Base-by-base conservation (phyloP, 768 basidiomycete genomes). In the Tylopilus rubrobrunneus region DNA sequence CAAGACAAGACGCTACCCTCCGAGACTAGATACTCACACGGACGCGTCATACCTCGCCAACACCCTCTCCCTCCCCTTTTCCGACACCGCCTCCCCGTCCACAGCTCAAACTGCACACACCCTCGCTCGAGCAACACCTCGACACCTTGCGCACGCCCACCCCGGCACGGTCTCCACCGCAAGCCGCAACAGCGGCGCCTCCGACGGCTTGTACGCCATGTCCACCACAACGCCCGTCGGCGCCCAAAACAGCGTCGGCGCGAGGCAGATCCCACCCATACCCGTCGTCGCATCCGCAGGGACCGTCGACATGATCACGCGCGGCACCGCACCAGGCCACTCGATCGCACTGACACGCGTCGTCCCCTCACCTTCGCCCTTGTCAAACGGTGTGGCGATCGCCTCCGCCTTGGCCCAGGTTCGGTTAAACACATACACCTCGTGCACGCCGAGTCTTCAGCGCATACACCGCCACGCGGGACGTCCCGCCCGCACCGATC, bases 401-500 rank as follows among this genome's bases (percentile, higher is more conserved):
- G 78, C 79, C 60, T 84, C 74, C 1, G 93, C 96, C 62, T 89
- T 90, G 52, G 67, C 73, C 17, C 64, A 67, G 0, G 96, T 98
- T 43, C 97, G 82, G 72, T 98, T 99, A 76, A 78, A 93, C 21
- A 99, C 67, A 69, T 92, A 94, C 60, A 98, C 87, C 5, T 73
- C 77, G 47, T 77, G 71, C 36, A 86, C 79, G 7, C 85, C 84
- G 2, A 95, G 73, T 73, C 58, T 87, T 80, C 44, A 98, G 72
- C 3, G 96, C 93, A 65, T 93, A 97, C 56, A 98, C 83, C 1
- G 96, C 96, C 0, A 96, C 95, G 17, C 96, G 89, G 17, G 91
- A 86, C 0, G 96, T 97, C 2, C 96, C 96, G 7, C 96, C 96
- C 2, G 93, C 95, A 3, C 97, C 97, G 55, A 99, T 90, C 51